These are phyloP conservation scores for Pseudocercospora macadamiae DNA, from an alignment of 2,329 filamentous ascomycete species.

Conservation along the genomic window DNA sequence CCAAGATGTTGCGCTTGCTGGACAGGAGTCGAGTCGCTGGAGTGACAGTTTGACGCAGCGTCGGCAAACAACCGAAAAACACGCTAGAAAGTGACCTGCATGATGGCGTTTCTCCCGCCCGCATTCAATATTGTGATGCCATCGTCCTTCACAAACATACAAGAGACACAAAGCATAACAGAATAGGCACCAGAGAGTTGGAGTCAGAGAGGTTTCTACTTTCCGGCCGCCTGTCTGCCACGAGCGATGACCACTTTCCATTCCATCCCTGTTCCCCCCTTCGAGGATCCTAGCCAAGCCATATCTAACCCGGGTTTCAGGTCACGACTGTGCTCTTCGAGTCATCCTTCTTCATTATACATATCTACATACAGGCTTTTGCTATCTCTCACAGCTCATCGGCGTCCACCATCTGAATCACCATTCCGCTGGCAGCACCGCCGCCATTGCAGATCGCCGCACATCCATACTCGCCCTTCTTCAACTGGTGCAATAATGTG, in stretches of 20 bases:
- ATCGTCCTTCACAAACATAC: neutral
- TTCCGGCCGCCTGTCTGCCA: neutral
- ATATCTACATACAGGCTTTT: constrained; percentile 3
- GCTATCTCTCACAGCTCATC: constrained; percentile 37
- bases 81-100: neutral
- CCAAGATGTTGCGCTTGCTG: neutral
- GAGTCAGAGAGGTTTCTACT: neutral
- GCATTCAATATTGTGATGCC: neutral
- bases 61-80: neutral
- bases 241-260: neutral
- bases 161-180: no score
- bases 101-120: neutral
- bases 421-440: constrained; percentile 85
- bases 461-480: constrained; percentile 90
- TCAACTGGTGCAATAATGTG: constrained; percentile 86
- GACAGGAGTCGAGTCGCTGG: neutral
- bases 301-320: no score
- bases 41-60: neutral
- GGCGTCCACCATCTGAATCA: constrained; percentile 76
- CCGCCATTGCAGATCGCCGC: constrained; percentile 97
- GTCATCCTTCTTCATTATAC: constrained; percentile 1
- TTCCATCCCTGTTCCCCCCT: no score
- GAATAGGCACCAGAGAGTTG: neutral
- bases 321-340: constrained; percentile 4
- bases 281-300: no score